Evolutionary conservation across 1,284 basidiomycete species (phyloP), one percentile per base, ranked within the genome.

Genomic region (Tetrapyrgos nigripes): DNA sequence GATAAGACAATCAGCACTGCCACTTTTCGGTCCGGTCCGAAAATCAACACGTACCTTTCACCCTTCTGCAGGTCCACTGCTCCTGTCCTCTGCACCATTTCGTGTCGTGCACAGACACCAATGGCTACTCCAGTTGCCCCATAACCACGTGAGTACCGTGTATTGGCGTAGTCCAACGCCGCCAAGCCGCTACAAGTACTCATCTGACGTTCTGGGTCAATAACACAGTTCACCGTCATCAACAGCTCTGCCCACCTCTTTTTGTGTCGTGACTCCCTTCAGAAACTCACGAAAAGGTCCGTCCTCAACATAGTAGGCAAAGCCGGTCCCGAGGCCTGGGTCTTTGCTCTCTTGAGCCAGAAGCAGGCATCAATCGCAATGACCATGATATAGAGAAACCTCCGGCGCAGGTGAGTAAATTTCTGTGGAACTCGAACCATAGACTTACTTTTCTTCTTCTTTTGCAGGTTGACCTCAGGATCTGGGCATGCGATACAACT

Each of bases 401-500:
- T 53, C 14, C 6, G 28, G 9, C 9, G 11, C 6, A 6, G 8
- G 19, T 28, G 17, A 49, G 21, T 5, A 47, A 21, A 21, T 3
- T 21, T 24, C 14, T 14, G 29, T 14, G 6, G 44, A 10, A 31
- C 17, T n/a, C n/a, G n/a, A 47, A n/a, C 3, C 28, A 26, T 14
- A 24, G 4, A 27, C 10, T 2, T 27, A 55, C 50, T 27, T 3
- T 63, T 24, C 64, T 63, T 66, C 10, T 55, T 28, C 1, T 48
- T 47, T 0, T 56, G 63, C 9, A 68, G 44, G 26, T 68, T 68
- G 0, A 68, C 23, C 1, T 51, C 61, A 1, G 63, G 64, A 33
- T 64, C 63, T 0, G 62, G 66, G 44, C 66, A 68, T 13, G 63
- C 50, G 2, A 61, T 44, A 28, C 64, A 67, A 37, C 56, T 56